Evolutionary conservation across 257 asterid genomes (phyloP).

Genomic region (Solanum medicagineum): DNA sequence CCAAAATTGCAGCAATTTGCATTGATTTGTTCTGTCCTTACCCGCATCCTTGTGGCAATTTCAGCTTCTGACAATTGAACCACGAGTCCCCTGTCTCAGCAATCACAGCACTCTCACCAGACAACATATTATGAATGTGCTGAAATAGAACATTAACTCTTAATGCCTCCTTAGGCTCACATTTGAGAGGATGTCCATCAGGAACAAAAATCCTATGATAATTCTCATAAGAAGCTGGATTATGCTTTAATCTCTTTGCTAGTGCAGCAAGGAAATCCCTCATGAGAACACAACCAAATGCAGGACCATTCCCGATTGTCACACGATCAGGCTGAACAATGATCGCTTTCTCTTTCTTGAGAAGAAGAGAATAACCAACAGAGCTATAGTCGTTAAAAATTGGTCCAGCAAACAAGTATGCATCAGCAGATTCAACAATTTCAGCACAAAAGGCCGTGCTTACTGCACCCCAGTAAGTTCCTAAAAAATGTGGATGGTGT

Average conservation of each 20-base stretch:
- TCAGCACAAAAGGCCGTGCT: slow-evolving; percentile 76
- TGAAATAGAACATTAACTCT: slow-evolving; percentile 64
- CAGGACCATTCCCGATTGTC: slow-evolving; percentile 47
- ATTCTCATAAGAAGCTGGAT: slow-evolving; percentile 66
- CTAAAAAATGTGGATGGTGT: slow-evolving; percentile 65
- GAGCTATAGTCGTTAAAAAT: slow-evolving; percentile 76
- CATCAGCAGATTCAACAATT: slow-evolving; percentile 80
- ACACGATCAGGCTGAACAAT: slow-evolving; percentile 71
- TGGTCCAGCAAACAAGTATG: slow-evolving; percentile 70
- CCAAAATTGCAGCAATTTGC: neutral
- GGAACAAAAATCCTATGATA: slow-evolving; percentile 65
- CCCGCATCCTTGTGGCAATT: slow-evolving; percentile 65
- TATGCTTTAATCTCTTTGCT: slow-evolving; percentile 42
- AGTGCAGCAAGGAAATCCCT: slow-evolving; percentile 60
- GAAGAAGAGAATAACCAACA: slow-evolving; percentile 71
- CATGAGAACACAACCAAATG: slow-evolving; percentile 72
- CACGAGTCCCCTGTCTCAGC: slow-evolving; percentile 87
- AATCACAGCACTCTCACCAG: slow-evolving; percentile 54
- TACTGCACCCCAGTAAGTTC: slow-evolving; percentile 87
- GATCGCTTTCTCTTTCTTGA: slow-evolving; percentile 74
- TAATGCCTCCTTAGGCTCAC: slow-evolving; percentile 45
- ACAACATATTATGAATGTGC: slow-evolving; percentile 59
- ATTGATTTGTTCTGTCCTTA: slow-evolving; percentile 5
- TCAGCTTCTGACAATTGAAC: slow-evolving; percentile 77
- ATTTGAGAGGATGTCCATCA: slow-evolving; percentile 49